Percentiles rank a stretch among this genome's conserved stretches.
Conservation (phyloP, 352 stramenopile genomes). For the Phytophthora citrophthora region DNA sequence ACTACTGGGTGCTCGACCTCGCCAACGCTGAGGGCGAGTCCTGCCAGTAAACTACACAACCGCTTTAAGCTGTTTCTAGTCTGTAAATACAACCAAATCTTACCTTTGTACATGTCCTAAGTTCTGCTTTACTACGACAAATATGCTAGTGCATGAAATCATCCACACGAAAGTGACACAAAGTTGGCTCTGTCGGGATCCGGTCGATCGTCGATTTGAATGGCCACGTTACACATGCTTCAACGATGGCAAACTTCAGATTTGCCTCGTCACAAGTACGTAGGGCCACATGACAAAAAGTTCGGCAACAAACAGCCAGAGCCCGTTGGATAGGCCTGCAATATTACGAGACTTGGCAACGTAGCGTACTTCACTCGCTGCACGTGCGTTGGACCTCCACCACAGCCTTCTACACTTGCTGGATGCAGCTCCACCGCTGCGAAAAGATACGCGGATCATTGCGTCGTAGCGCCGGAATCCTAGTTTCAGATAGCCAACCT, state of each 20-base stretch:
- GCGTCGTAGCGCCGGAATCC: conserved; percentile 11
- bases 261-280: conserved; percentile 18
- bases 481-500: background rate
- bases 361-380: conserved; percentile 9
- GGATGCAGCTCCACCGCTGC: background rate
- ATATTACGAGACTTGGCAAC: conserved; percentile 8
- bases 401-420: background rate
- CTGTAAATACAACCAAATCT: conserved; percentile 1
- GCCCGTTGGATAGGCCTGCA: conserved; percentile 23
- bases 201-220: conserved; percentile 6
- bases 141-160: too few species aligned
- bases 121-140: background rate
- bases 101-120: background rate
- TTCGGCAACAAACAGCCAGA: conserved; percentile 19
- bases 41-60: conserved; percentile 15
- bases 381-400: conserved; percentile 3
- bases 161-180: conserved; percentile 7
- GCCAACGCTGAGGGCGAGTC: conserved; percentile 20
- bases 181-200: background rate
- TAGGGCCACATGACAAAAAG: conserved; percentile 20
- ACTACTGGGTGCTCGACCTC: conserved; percentile 44
- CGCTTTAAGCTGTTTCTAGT: background rate
- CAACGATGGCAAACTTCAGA: conserved; percentile 20
- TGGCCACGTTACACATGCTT: conserved; percentile 16
- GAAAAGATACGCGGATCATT: conserved; percentile 15